Evolutionary conservation across 2,329 filamentous ascomycete species (phyloP).

Genomic region (Hortaea werneckii): DNA sequence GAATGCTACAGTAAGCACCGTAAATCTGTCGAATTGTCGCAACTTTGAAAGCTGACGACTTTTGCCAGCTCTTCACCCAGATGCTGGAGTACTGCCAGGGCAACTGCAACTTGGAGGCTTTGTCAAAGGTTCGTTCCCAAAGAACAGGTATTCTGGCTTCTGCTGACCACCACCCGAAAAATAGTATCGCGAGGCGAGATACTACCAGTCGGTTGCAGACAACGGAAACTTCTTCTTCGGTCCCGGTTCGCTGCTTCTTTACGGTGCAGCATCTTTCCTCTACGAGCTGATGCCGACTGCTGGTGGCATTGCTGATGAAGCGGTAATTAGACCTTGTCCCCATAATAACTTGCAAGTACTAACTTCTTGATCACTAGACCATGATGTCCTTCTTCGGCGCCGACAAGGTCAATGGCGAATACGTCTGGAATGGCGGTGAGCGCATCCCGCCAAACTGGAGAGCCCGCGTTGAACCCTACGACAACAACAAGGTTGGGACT

Average conservation of each 20-base stretch:
- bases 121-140: no score
- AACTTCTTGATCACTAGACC: conserved; percentile 25
- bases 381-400: conserved; percentile 34
- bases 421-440: conserved; percentile 30
- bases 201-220: conserved; percentile 28
- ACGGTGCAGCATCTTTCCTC: conserved; percentile 34
- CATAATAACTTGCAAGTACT: no score
- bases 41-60: no score
- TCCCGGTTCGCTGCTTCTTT: conserved; percentile 30
- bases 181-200: conserved; percentile 32
- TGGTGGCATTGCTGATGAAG: conserved; percentile 19
- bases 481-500: conserved; percentile 24
- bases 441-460: conserved; percentile 34
- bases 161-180: no score
- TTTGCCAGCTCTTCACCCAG: conserved; percentile 30
- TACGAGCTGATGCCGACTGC: conserved; percentile 33
- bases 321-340: no score
- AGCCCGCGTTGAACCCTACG: conserved; percentile 27
- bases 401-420: conserved; percentile 26
- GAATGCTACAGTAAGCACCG: conserved; percentile 31
- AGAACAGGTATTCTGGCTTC: no score
- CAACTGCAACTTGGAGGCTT: conserved; percentile 28
- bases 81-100: conserved; percentile 25
- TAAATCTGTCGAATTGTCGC: no score
- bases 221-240: conserved; percentile 36